These are phyloP conservation scores for Microdochium trichocladiopsis DNA, from an alignment of 2,329 filamentous ascomycete species.

Conservation along the genomic window DNA sequence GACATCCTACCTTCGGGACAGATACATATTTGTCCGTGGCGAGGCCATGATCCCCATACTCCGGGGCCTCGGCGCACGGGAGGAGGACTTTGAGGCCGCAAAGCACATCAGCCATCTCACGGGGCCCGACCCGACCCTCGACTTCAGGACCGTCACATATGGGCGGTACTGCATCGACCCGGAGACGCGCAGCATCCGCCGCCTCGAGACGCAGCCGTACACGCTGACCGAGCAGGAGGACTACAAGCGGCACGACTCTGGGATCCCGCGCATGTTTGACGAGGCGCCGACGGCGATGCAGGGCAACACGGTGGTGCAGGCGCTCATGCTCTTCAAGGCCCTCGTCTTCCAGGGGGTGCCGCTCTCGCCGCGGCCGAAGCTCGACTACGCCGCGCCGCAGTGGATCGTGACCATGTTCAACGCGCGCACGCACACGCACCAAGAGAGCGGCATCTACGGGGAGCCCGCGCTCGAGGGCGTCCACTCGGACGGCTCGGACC, in stretches of 20 bases:
- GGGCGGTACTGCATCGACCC: slow-evolving; percentile 19
- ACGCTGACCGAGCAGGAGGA: slow-evolving; percentile 18
- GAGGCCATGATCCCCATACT: slow-evolving; percentile 14
- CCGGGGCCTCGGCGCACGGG: slow-evolving; percentile 14
- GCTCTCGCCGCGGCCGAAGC: slow-evolving; percentile 11
- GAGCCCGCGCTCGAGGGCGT: slow-evolving; percentile 23
- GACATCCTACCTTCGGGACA: slow-evolving; percentile 13
- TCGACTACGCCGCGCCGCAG: slow-evolving; percentile 17
- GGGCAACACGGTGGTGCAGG: slow-evolving; percentile 21
- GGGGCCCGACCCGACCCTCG: slow-evolving; percentile 16
- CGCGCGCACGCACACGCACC: slow-evolving; percentile 18
- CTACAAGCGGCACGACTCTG: slow-evolving; percentile 21
- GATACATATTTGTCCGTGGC: slow-evolving; percentile 15
- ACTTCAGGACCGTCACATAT: slow-evolving; percentile 14
- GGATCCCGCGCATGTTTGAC: slow-evolving; percentile 17
- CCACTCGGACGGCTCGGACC: slow-evolving; percentile 22
- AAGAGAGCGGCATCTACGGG: slow-evolving; percentile 12
- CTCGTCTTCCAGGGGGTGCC: slow-evolving; percentile 16
- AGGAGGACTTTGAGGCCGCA: slow-evolving; percentile 14
- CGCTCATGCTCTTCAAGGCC: slow-evolving; percentile 20
- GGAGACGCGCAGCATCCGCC: slow-evolving; percentile 11
- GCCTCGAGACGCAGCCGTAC: slow-evolving; percentile 21
- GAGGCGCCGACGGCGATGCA: slow-evolving; percentile 19
- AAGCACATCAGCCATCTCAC: slow-evolving; percentile 12
- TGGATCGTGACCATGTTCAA: slow-evolving; percentile 20